Conservation (phyloP, 179 eudicot genomes). For the Corrigiola litoralis region DNA sequence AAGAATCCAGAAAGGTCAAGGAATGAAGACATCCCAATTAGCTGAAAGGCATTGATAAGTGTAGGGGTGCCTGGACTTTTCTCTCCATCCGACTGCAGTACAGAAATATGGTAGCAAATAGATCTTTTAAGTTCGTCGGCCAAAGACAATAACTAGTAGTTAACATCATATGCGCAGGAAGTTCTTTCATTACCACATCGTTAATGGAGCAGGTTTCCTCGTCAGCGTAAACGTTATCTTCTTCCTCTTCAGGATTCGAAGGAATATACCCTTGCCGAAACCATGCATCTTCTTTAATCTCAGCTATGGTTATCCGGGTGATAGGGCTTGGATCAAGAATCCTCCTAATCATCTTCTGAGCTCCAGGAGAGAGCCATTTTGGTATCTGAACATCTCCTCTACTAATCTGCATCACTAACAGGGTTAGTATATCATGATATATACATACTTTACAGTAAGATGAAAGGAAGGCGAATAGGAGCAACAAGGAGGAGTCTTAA, state of each 20-base stretch:
- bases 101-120: neutral
- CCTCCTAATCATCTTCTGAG: slow-evolving; percentile 61
- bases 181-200: slow-evolving; percentile 34
- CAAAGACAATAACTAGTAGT: neutral
- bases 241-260: slow-evolving; percentile 55
- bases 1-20: slow-evolving; percentile 97
- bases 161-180: neutral
- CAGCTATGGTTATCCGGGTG: slow-evolving; percentile 59
- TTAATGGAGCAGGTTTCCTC: slow-evolving; percentile 51
- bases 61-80: slow-evolving; percentile 47
- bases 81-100: slow-evolving; percentile 52
- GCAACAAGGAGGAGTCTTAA: slow-evolving; percentile 8
- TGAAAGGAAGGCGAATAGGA: too few relatives aligned
- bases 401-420: slow-evolving; percentile 42
- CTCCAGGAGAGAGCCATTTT: slow-evolving; percentile 84
- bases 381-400: slow-evolving; percentile 87
- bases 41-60: slow-evolving; percentile 86
- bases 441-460: neutral
- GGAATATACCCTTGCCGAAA: slow-evolving; percentile 67
- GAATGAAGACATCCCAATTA: slow-evolving; percentile 92
- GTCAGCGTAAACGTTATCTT: slow-evolving; percentile 39
- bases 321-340: slow-evolving; percentile 87
- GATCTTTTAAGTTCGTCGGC: neutral
- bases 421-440: neutral
- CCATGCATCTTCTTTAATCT: slow-evolving; percentile 76